Conservation (phyloP, 768 basidiomycete genomes). For the Roridomyces roridus region DNA sequence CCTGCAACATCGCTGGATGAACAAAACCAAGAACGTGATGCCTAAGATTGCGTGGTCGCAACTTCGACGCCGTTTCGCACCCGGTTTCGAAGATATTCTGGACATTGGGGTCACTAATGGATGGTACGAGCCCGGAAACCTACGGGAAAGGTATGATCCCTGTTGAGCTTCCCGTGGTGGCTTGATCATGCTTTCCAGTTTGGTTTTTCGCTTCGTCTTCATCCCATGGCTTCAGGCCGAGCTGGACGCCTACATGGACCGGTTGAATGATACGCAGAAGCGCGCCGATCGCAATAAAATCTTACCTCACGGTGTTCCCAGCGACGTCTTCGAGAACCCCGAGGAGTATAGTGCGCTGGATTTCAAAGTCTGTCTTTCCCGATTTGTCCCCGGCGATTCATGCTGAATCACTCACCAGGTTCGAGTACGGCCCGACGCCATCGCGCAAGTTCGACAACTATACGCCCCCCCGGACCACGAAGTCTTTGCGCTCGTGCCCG, state of each 20-base stretch:
- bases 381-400: not conserved
- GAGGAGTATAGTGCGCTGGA: conserved; percentile 31
- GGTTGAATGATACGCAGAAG: conserved; percentile 25
- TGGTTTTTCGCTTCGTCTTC: conserved; percentile 42
- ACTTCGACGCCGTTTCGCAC: conserved; percentile 36
- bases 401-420: conserved; percentile 10
- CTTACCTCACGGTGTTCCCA: conserved; percentile 42
- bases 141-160: conserved; percentile 30
- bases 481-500: conserved; percentile 27
- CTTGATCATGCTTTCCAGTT: conserved; percentile 13
- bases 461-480: conserved; percentile 26
- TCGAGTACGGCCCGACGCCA: conserved; percentile 17
- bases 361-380: conserved; percentile 35
- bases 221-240: conserved; percentile 45
- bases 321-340: conserved; percentile 33
- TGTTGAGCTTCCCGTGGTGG: too few relatives aligned
- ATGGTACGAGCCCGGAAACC: conserved; percentile 34
- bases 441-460: conserved; percentile 20
- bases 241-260: conserved; percentile 33
- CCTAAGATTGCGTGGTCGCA: conserved; percentile 47
- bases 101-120: conserved; percentile 35
- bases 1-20: conserved; percentile 45
- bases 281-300: conserved; percentile 37
- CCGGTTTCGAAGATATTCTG: conserved; percentile 44
- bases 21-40: conserved; percentile 40